Percentiles rank a stretch among this genome's conserved stretches.
Evolutionary conservation across 2,329 filamentous ascomycete species (phyloP).

Genomic region (Elsinoe batatas): DNA sequence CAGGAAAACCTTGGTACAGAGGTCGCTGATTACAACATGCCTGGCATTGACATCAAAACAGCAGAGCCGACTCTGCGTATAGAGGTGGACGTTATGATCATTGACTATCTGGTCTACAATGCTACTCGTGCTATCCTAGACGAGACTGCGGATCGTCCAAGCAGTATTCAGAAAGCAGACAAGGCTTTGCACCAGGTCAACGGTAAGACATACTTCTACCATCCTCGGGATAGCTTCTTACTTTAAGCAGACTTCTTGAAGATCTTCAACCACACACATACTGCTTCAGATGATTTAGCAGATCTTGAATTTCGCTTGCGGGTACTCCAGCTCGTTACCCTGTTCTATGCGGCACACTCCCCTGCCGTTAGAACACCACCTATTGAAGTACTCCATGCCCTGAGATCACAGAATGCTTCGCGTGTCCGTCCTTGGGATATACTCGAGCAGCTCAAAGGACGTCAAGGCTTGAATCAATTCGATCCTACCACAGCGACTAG

Average conservation of each 20-base stretch:
- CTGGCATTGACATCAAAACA: slow-evolving; percentile 4
- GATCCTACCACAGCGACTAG: no score
- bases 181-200: slow-evolving; percentile 17
- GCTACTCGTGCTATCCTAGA: slow-evolving; percentile 35
- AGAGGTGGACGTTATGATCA: slow-evolving; percentile 45
- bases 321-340: slow-evolving; percentile 38
- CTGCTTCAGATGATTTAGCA: slow-evolving; percentile 24
- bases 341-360: slow-evolving; percentile 36
- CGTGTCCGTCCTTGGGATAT: slow-evolving; percentile 19
- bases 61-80: slow-evolving; percentile 17
- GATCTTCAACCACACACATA: slow-evolving; percentile 34
- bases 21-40: neutral
- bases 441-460: no score
- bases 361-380: slow-evolving; percentile 31
- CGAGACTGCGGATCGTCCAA: slow-evolving; percentile 19
- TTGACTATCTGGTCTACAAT: slow-evolving; percentile 46
- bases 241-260: slow-evolving; percentile 30
- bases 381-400: slow-evolving; percentile 25
- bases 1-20: neutral
- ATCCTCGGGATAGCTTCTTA: neutral
- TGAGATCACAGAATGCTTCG: slow-evolving; percentile 29
- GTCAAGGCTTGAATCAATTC: no score
- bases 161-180: slow-evolving; percentile 1
- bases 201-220: slow-evolving; percentile 14
- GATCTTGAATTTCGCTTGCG: slow-evolving; percentile 40